Percentiles rank a stretch among this genome's conserved stretches.
These are phyloP conservation scores for Udeniomyces megalosporus DNA, from an alignment of 768 basidiomycete species.

Conservation along the genomic window DNA sequence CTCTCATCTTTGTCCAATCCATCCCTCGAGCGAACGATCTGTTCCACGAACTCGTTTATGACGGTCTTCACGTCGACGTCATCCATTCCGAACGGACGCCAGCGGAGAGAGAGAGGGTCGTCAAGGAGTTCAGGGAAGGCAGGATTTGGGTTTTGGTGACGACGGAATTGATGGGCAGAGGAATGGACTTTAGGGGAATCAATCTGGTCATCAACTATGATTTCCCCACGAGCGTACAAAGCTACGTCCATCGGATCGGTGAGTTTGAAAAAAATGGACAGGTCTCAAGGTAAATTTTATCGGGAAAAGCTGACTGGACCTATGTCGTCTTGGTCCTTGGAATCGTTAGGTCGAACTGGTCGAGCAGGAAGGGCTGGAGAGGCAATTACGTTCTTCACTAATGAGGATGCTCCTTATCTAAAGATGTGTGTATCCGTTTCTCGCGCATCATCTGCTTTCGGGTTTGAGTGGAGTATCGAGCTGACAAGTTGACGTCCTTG, in stretches of 20 bases:
- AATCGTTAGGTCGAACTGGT: slow-evolving; percentile 63
- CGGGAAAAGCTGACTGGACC: too few relatives aligned
- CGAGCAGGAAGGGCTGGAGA: slow-evolving; percentile 82
- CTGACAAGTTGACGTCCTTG: not conserved
- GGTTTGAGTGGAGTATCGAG: not conserved
- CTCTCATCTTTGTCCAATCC: slow-evolving; percentile 84
- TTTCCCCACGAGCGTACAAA: slow-evolving; percentile 87
- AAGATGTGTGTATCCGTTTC: slow-evolving; percentile 38
- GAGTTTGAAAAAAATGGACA: too few relatives aligned
- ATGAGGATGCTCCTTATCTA: slow-evolving; percentile 78
- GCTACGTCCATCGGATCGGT: slow-evolving; percentile 93
- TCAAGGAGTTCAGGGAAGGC: slow-evolving; percentile 69
- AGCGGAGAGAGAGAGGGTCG: slow-evolving; percentile 71
- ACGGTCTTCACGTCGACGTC: slow-evolving; percentile 63
- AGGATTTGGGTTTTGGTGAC: slow-evolving; percentile 89
- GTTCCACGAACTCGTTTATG: slow-evolving; percentile 68
- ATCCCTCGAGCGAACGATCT: slow-evolving; percentile 41
- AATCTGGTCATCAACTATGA: slow-evolving; percentile 70
- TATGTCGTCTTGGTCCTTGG: not conserved
- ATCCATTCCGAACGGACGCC: slow-evolving; percentile 80
- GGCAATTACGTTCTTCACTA: slow-evolving; percentile 89
- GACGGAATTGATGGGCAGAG: slow-evolving; percentile 94
- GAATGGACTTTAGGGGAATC: slow-evolving; percentile 94
- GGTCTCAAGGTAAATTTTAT: too few relatives aligned
- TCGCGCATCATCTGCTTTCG: too few relatives aligned